Evolutionary conservation across 2,329 filamentous ascomycete species (phyloP).

Genomic region (Pestalotiopsis fici): DNA sequence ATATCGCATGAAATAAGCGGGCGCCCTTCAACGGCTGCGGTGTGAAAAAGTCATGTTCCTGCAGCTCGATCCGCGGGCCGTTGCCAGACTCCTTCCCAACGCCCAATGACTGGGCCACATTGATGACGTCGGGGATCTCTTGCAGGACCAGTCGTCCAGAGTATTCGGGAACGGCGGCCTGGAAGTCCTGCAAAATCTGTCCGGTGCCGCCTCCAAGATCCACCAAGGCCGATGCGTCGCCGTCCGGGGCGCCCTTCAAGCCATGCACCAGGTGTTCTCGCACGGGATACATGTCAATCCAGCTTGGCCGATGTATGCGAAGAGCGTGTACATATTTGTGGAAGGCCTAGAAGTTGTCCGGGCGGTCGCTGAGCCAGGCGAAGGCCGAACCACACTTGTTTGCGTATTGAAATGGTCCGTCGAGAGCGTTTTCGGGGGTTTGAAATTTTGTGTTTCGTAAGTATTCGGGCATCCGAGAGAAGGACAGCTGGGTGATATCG

Average conservation of each 20-base stretch:
- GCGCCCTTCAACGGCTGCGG: not conserved
- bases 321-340: constrained; percentile 16
- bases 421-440: constrained; percentile 11
- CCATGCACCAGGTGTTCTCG: not conserved
- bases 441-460: constrained; percentile 13
- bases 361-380: constrained; percentile 14
- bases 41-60: not conserved
- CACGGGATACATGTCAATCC: not conserved
- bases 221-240: not conserved
- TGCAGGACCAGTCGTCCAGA: not conserved
- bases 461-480: constrained; percentile 15
- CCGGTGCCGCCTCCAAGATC: not conserved
- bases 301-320: not conserved
- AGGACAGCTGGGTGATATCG: constrained; percentile 13
- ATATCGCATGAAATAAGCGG: not conserved
- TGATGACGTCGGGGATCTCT: not conserved
- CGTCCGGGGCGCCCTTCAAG: not conserved
- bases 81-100: not conserved
- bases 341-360: constrained; percentile 17
- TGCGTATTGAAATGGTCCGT: constrained; percentile 18
- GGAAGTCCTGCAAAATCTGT: not conserved
- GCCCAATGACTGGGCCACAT: not conserved
- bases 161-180: not conserved
- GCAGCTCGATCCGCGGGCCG: not conserved
- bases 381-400: constrained; percentile 12